phyloP scores from a whole-genome alignment of 106 monocot genomes.

The Dendrobium nobile region DNA sequence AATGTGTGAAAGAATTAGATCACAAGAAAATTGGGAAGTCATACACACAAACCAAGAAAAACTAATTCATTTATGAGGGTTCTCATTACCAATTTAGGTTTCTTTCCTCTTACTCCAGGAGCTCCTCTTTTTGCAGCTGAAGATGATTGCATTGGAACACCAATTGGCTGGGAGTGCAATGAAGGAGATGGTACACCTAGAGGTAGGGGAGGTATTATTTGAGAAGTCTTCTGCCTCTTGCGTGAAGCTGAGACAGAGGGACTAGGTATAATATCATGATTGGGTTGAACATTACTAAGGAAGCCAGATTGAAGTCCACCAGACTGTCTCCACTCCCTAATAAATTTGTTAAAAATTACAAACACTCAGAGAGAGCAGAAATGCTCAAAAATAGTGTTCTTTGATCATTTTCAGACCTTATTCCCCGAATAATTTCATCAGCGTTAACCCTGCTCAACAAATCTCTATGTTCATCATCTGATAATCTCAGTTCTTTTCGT shows the following conservation, averaged over 20 bases:
- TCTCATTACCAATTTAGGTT: constrained; percentile 67
- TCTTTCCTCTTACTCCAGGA: constrained; percentile 57
- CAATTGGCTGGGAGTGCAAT: constrained; percentile 36
- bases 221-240: constrained; percentile 73
- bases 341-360: constrained; percentile 6
- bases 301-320: constrained; percentile 41
- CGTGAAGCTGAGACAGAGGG: constrained; percentile 71
- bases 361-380: background rate
- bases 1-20: background rate
- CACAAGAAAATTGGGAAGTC: background rate
- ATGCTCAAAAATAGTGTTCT: background rate
- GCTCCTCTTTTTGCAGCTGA: constrained; percentile 58
- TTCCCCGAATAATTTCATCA: constrained; percentile 89
- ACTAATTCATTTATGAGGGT: background rate
- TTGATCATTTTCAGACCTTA: constrained; percentile 50
- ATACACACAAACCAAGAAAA: background rate
- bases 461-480: constrained; percentile 92
- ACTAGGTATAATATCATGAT: constrained; percentile 56
- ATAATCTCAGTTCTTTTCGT: constrained; percentile 90
- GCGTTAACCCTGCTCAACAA: constrained; percentile 76
- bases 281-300: constrained; percentile 49
- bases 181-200: constrained; percentile 50
- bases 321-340: constrained; percentile 78
- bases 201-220: constrained; percentile 55
- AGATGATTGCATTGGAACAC: constrained; percentile 48